Conservation (phyloP, 2,329 filamentous ascomycete species). For the Phyllosticta capitalensis region DNA sequence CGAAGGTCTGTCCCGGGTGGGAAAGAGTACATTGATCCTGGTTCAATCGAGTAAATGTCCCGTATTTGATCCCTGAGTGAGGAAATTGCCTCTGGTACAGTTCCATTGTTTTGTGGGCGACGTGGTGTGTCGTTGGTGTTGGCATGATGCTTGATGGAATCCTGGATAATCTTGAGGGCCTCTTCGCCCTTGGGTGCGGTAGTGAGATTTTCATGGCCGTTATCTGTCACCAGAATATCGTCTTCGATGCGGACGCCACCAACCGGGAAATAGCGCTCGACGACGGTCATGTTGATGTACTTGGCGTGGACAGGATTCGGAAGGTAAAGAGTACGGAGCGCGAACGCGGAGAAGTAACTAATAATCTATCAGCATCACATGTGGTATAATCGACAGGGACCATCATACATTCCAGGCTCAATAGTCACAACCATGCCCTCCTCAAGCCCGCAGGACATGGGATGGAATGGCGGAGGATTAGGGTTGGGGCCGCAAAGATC, state of each 20-base stretch:
- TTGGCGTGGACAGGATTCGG: constrained; percentile 60
- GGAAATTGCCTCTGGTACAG: too few species aligned
- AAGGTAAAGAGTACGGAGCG: constrained; percentile 66
- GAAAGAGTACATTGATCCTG: too few species aligned
- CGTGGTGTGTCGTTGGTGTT: too few species aligned
- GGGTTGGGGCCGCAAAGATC: constrained; percentile 21
- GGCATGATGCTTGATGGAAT: background rate
- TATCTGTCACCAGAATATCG: constrained; percentile 62
- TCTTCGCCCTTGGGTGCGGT: constrained; percentile 60
- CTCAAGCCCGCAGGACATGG: constrained; percentile 31
- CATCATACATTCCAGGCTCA: constrained; percentile 40
- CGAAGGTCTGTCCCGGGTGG: too few species aligned
- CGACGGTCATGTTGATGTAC: constrained; percentile 64
- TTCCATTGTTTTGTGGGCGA: too few species aligned
- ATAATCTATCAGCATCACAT: constrained; percentile 19
- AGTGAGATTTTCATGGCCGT: constrained; percentile 63
- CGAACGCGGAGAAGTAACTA: constrained; percentile 88
- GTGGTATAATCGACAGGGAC: background rate
- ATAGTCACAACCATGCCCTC: constrained; percentile 49
- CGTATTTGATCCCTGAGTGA: too few species aligned
- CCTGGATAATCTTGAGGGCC: background rate
- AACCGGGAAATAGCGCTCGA: constrained; percentile 75
- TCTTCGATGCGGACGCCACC: constrained; percentile 67
- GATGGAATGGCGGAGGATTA: constrained; percentile 24
- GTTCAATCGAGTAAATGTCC: too few species aligned